Evolutionary conservation across 2,329 filamentous ascomycete genomes (phyloP).

Genomic region (Fusarium pininemorale): DNA sequence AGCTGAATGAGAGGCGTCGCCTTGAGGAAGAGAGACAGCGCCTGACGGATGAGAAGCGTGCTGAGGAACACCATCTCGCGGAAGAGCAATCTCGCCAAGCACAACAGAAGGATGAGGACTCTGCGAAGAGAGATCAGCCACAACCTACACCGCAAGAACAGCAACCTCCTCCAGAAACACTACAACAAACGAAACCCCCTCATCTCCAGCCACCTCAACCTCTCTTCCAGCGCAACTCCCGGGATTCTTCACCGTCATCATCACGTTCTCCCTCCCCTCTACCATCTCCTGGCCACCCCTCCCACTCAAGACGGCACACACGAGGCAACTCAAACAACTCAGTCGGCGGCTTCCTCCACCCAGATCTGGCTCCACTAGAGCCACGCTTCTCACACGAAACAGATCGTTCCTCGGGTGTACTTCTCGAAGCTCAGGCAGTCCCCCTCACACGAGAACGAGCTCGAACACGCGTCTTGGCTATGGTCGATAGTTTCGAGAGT

Average conservation of each 20-base stretch:
- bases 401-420: slow-evolving; percentile 46
- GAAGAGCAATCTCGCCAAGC: slow-evolving; percentile 2
- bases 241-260: slow-evolving; percentile 19
- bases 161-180: not conserved
- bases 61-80: not conserved
- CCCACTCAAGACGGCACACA: slow-evolving; percentile 13
- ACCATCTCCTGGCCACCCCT: slow-evolving; percentile 13
- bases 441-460: slow-evolving; percentile 50
- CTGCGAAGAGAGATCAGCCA: not conserved
- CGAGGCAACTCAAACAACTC: slow-evolving; percentile 27
- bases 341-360: slow-evolving; percentile 27
- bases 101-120: not conserved
- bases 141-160: slow-evolving; percentile 3
- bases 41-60: not conserved
- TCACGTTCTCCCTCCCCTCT: slow-evolving; percentile 21
- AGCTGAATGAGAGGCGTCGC: not conserved
- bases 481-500: slow-evolving; percentile 66
- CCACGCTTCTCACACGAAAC: slow-evolving; percentile 43
- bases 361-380: slow-evolving; percentile 34
- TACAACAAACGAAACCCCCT: slow-evolving; percentile 15
- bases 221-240: slow-evolving; percentile 31
- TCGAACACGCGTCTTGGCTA: slow-evolving; percentile 59
- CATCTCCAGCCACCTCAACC: slow-evolving; percentile 32
- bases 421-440: slow-evolving; percentile 60
- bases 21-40: slow-evolving; percentile 2